Evolutionary conservation across 257 asterid genomes (phyloP).

Genomic region (Fraxinus excelsior): DNA sequence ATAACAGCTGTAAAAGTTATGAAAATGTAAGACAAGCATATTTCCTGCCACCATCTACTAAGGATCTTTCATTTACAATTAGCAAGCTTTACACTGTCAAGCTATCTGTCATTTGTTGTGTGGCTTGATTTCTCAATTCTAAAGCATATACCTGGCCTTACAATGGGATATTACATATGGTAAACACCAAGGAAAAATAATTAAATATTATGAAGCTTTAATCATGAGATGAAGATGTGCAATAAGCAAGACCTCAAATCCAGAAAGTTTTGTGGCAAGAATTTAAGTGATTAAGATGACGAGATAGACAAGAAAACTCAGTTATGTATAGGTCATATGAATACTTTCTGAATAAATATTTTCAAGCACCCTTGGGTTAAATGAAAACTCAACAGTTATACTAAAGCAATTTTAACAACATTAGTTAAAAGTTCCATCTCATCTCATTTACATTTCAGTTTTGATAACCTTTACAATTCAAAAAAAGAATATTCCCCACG

Average conservation of each 20-base stretch:
- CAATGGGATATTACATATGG: neutral
- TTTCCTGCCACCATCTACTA: neutral
- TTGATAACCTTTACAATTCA: neutral
- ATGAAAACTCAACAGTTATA: neutral
- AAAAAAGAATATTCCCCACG: neutral
- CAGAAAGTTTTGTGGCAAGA: neutral
- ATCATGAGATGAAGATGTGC: neutral
- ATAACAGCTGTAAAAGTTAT: neutral
- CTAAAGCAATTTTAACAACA: neutral
- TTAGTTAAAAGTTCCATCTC: neutral
- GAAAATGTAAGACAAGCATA: neutral
- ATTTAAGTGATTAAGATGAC: neutral
- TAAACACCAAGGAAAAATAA: neutral
- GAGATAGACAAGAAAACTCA: neutral
- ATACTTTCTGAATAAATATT: neutral
- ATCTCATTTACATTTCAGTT: neutral
- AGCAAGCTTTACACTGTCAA: neutral
- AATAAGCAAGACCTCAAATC: neutral
- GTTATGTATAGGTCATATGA: neutral
- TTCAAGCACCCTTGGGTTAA: neutral
- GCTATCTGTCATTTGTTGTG: neutral
- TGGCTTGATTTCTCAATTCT: neutral
- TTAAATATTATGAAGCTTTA: neutral
- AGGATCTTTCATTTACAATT: neutral
- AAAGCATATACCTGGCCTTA: neutral